A percentile compares a stretch with the other conserved stretches of the same genome.
phyloP scores from a whole-genome alignment of 1,139 yeast species.

The Protomyces gravidus region DNA sequence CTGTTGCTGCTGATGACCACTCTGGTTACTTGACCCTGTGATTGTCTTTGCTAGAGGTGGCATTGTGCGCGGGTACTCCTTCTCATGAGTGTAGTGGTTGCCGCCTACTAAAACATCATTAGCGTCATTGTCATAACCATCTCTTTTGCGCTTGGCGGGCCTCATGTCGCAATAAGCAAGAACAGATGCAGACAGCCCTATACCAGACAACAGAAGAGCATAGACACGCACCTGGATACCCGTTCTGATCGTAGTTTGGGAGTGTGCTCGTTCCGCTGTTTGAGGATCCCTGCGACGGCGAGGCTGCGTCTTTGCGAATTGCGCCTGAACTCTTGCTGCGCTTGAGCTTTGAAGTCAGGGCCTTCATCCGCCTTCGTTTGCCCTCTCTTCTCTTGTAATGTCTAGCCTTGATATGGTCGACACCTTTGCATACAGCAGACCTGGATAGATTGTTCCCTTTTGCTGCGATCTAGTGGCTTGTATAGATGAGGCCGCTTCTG shows the following conservation, averaged over 20 bases:
- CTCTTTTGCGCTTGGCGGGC: too few species aligned
- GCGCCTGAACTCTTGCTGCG: slow-evolving; percentile 16
- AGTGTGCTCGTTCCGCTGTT: neutral
- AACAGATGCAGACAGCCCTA: too few species aligned
- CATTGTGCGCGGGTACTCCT: slow-evolving; percentile 25
- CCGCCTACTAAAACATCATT: neutral
- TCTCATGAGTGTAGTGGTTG: slow-evolving; percentile 20
- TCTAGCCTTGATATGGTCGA: too few species aligned
- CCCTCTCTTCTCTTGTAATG: neutral
- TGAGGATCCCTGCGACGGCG: neutral
- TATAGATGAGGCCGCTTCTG: too few species aligned
- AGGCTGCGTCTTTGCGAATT: neutral
- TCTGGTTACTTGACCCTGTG: slow-evolving; percentile 3
- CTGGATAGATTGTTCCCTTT: too few species aligned
- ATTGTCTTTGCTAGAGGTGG: slow-evolving; percentile 6
- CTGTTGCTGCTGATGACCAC: neutral
- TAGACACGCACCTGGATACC: neutral
- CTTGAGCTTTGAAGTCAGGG: slow-evolving; percentile 21
- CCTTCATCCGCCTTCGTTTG: slow-evolving; percentile 14
- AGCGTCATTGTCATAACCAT: neutral
- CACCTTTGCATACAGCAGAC: too few species aligned
- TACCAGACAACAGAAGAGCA: neutral
- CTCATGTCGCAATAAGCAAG: too few species aligned
- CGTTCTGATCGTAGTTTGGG: neutral
- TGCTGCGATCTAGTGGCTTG: too few species aligned